phyloP scores from a whole-genome alignment of 2,329 filamentous ascomycete species.

The Fusarium brevicatenulatum region DNA sequence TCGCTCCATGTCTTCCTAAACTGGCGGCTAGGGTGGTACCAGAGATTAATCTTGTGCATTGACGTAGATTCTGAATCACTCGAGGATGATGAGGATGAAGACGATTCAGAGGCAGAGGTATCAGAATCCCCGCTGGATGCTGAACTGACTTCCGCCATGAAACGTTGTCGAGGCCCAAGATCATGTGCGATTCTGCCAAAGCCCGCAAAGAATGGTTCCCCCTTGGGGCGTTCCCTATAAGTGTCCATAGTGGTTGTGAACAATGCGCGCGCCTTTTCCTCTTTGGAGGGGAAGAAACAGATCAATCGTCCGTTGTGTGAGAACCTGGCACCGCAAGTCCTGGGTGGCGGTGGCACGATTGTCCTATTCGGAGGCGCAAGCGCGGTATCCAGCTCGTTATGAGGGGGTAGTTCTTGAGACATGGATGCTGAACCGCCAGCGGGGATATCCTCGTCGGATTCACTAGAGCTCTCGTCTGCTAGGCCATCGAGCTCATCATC shows the following conservation, averaged over 20 bases:
- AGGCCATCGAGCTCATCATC: constrained; percentile 66
- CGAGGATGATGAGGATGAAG: constrained; percentile 64
- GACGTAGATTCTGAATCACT: constrained; percentile 73
- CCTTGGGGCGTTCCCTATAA: constrained; percentile 60
- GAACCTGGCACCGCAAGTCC: constrained; percentile 70
- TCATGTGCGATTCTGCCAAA: constrained; percentile 66
- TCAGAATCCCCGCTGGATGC: constrained; percentile 62
- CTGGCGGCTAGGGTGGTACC: constrained; percentile 64
- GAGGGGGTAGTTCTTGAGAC: constrained; percentile 69
- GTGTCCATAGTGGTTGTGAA: constrained; percentile 59
- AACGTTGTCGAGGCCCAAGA: constrained; percentile 58
- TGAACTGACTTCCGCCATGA: constrained; percentile 60
- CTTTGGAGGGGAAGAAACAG: constrained; percentile 76
- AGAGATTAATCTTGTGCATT: constrained; percentile 66
- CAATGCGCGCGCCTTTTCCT: constrained; percentile 65
- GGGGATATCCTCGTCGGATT: constrained; percentile 72
- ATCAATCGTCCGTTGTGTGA: constrained; percentile 70
- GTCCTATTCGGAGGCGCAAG: constrained; percentile 62
- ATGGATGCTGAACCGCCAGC: constrained; percentile 65
- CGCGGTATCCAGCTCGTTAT: constrained; percentile 63
- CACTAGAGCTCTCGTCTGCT: constrained; percentile 83
- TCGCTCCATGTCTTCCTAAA: constrained; percentile 67
- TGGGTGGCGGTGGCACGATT: constrained; percentile 65
- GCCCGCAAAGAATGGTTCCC: constrained; percentile 66
- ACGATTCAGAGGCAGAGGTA: constrained; percentile 60